Percentiles rank a stretch among this genome's conserved stretches.
These are phyloP conservation scores for Cryptosporidium bovis DNA, from an alignment of 169 alveolate genomes.

Conservation along the genomic window DNA sequence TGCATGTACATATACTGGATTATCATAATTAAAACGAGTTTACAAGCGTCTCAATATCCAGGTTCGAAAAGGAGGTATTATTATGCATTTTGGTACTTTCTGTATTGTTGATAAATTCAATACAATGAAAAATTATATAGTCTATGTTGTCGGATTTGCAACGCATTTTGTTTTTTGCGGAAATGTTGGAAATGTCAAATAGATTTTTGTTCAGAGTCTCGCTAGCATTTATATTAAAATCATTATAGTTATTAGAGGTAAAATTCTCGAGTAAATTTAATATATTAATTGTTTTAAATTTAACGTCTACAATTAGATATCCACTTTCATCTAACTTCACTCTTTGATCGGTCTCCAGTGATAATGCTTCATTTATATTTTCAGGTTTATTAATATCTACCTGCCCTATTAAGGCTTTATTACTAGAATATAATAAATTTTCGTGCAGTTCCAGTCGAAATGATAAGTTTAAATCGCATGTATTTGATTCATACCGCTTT, in stretches of 20 bases:
- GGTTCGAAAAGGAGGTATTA: constrained; percentile 7
- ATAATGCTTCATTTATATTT: not conserved
- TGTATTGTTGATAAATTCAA: constrained; percentile 13
- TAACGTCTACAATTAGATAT: constrained; percentile 5
- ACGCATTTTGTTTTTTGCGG: constrained; percentile 1
- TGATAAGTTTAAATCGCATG: not conserved
- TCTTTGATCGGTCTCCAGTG: constrained; percentile 42
- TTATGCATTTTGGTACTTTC: not conserved
- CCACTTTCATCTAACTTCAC: constrained; percentile 9
- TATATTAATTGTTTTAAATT: constrained; percentile 10
- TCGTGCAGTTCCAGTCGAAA: constrained; percentile 19
- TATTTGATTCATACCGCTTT: not conserved
- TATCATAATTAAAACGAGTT: constrained; percentile 1
- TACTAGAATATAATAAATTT: constrained; percentile 36
- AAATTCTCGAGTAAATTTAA: not conserved
- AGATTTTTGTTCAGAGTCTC: not conserved
- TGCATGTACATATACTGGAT: not conserved
- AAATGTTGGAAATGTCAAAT: constrained; percentile 21
- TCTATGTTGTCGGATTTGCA: constrained; percentile 13
- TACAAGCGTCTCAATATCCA: constrained; percentile 31
- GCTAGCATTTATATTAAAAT: not conserved
- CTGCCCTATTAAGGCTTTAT: constrained; percentile 18
- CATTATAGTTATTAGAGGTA: not conserved
- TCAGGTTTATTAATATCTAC: not conserved
- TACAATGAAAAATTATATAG: constrained; percentile 32